Evolutionary conservation across 164 flowering plant genomes (phyloP).

Genomic region (Kalanchoe fedtschenkoi): DNA sequence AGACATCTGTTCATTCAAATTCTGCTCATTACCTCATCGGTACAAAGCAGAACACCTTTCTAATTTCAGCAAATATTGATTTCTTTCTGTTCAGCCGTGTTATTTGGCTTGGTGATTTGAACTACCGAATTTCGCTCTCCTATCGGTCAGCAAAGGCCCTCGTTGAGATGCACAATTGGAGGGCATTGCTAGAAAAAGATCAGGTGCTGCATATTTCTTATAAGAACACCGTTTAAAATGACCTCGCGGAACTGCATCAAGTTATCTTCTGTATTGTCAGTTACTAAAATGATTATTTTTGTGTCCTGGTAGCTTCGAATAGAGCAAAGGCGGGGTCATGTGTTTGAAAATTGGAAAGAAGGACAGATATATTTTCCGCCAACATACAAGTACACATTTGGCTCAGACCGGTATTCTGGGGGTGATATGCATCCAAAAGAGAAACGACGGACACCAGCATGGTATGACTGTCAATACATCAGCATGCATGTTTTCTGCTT

Average conservation of each 20-base stretch:
- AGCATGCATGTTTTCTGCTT: too few species aligned
- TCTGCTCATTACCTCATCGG: too few species aligned
- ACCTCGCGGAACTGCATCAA: background rate
- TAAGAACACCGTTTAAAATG: background rate
- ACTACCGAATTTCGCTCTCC: too few species aligned
- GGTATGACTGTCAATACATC: too few species aligned
- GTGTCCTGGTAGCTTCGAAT: background rate
- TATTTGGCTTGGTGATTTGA: conserved; percentile 87
- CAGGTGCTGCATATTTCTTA: too few species aligned
- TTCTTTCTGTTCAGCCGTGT: conserved; percentile 16
- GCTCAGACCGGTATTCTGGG: background rate
- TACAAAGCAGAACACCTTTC: too few species aligned
- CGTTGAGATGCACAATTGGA: conserved; percentile 62
- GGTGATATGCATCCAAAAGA: background rate
- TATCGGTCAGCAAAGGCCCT: too few species aligned
- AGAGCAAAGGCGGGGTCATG: background rate
- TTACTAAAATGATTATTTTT: too few species aligned
- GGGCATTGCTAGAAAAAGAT: conserved; percentile 65
- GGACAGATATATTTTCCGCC: background rate
- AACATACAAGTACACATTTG: background rate
- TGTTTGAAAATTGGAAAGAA: background rate
- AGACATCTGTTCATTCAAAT: too few species aligned
- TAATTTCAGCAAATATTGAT: too few species aligned
- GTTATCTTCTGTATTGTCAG: background rate
- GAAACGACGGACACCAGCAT: background rate